Base-by-base conservation (phyloP, 2,329 filamentous ascomycete genomes). In the Scopulariopsis brevicaulis region DNA sequence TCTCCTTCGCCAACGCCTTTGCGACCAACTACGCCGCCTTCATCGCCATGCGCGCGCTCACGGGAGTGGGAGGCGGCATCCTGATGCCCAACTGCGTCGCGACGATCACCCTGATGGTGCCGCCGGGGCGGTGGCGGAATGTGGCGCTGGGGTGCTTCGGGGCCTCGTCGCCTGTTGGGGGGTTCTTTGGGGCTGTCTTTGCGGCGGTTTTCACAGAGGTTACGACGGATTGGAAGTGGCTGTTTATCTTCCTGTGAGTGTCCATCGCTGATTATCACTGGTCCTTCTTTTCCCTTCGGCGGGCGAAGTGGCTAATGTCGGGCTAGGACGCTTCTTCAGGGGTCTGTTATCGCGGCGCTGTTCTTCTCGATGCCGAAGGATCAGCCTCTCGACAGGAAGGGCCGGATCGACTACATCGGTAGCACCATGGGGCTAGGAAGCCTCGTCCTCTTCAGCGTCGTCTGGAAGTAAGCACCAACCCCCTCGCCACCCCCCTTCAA, bases 31-130 rank as follows among this genome's bases (percentile, higher is more conserved):
- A 82, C 18, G 61, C 79, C 2, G 73, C 73, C 4, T 62, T 62
- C 32, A 59, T 61, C 15, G 56, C 56, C 56, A 72, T 73, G 15
- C 73, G 82, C 6, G 79, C 77, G 0, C 66, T 84, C 2, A 81
- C 84, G 60, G 81, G 82, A 0, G 76, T 85, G 18, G 86, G 85
- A 0, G 81, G 83, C 0, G 83, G 84, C 0, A 73, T 89, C 34
- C 70, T 78, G 11, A 71, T 88, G 34, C 85, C 86, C 0, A 89
- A 87, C 61, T 82, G 75, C 0, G 68, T 88, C 22, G 84, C 83
- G 2, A 73, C 89, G 14, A 67, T 89, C 0, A 84, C 83, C 2
- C 71, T 73, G 0, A 75, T 77, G 0, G 87, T 85, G 61, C 69
- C 74, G 0, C 79, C 79, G 0, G 83, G 84, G 0, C 71, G 69